Conservation (phyloP, 352 stramenopile genomes). For the Phytophthora idaei region DNA sequence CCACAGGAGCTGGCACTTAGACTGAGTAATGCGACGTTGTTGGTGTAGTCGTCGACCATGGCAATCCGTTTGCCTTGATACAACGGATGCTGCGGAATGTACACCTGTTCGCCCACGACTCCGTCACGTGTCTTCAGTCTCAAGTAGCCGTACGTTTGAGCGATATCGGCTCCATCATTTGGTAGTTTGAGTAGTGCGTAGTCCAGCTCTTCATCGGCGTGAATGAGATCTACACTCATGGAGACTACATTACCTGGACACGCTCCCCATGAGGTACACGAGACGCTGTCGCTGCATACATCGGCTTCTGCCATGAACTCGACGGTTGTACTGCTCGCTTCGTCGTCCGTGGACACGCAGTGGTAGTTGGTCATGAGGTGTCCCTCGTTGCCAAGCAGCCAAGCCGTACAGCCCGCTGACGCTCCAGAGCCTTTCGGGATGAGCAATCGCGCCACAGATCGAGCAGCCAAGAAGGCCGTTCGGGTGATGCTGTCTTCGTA, state of each 20-base stretch:
- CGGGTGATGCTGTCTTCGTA: conserved; percentile 36
- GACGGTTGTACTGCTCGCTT: conserved; percentile 49
- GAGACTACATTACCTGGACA: conserved; percentile 54
- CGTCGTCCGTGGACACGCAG: conserved; percentile 51
- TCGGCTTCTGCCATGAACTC: conserved; percentile 68
- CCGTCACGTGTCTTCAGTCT: conserved; percentile 43
- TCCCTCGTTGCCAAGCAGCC: conserved; percentile 60
- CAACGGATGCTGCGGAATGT: conserved; percentile 61
- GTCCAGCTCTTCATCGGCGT: conserved; percentile 54
- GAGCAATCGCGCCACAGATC: conserved; percentile 54
- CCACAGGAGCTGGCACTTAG: conserved; percentile 43
- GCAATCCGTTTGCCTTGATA: conserved; percentile 58
- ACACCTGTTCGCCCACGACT: conserved; percentile 46
- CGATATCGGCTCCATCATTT: conserved; percentile 34
- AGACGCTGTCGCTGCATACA: conserved; percentile 38
- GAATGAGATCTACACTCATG: conserved; percentile 50
- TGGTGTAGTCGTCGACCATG: conserved; percentile 54
- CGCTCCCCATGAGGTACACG: conserved; percentile 43
- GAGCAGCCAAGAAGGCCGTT: conserved; percentile 43
- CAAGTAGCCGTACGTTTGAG: conserved; percentile 65
- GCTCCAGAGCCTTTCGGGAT: conserved; percentile 48
- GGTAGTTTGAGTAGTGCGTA: conserved; percentile 65
- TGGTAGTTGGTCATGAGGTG: conserved; percentile 81
- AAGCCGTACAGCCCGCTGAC: conserved; percentile 56
- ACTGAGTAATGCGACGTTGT: conserved; percentile 43